Base-by-base conservation (phyloP, 495 filamentous ascomycete genomes). In the Evansstolkia leycettana region DNA sequence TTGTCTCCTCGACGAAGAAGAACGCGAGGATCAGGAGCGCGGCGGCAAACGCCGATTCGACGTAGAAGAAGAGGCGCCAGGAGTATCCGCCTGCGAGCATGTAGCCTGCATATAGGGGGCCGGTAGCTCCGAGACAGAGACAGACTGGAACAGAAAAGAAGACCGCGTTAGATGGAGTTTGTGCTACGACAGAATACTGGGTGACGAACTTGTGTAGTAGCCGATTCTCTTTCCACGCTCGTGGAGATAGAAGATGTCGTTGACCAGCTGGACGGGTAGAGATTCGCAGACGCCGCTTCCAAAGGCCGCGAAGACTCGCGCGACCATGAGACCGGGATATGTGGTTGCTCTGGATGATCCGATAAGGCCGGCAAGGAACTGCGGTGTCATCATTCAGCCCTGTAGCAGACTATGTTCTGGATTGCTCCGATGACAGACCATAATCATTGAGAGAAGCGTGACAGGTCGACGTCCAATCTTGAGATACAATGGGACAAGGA, bases 241-340 rank as follows among this genome's bases (percentile, higher is more conserved):
- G 41, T 78, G 73, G 1, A 78, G 54, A 50, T 70, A 80, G 52
- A 80, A 80, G 37, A 80, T 74, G 40, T 80, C 75, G 40, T 80
- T 80, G 5, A 77, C 74, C 3, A 80, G 45, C 42, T 78, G 73
- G 3, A 80, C 74, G 0, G 73, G 74, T 2, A 77, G 47, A 13
- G 74, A 73, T 38, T 78, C 75, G 49, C 74, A 80, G 15, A 80
- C 70, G 7, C 61, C 67, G 12, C 71, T 70, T 4, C 71, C 71
- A 25, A 80, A 71, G 27, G 56, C 54, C 42, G 75, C 70, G 13
- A 78, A 57, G 4, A 76, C 52, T 9, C 75, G 57, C 3, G 62
- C 58, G 23, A 64, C 58, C 72, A 80, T 77, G 16, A 78, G 47
- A 1, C 60, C 64, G 11, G 40, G 43, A 30, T 62, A 80, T 0